Conservation (phyloP, 2,329 filamentous ascomycete genomes). For the Ascochyta rabiei region DNA sequence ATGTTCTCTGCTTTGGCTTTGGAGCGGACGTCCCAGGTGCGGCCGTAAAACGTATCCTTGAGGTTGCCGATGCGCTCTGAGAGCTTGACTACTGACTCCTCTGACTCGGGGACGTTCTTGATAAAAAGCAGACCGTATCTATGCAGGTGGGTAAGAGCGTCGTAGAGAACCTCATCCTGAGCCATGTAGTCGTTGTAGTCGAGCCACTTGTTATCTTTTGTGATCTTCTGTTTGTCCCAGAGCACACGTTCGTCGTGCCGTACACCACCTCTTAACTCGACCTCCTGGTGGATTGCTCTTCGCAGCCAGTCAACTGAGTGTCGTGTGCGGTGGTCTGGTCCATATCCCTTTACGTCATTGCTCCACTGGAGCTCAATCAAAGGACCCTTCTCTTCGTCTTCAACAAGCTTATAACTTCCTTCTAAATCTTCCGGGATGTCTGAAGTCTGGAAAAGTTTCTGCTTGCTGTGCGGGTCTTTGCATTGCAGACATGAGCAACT, state of each 20-base stretch:
- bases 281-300: constrained; percentile 40
- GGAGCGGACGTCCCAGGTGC: constrained; percentile 86
- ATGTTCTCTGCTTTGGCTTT: constrained; percentile 87
- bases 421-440: constrained; percentile 62
- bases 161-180: constrained; percentile 62
- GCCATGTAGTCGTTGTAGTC: constrained; percentile 75
- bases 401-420: constrained; percentile 42
- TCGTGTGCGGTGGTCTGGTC: constrained; percentile 50
- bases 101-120: constrained; percentile 71
- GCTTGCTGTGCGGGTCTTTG: constrained; percentile 63
- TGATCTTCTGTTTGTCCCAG: constrained; percentile 57
- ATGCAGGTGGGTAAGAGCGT: constrained; percentile 67
- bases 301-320: constrained; percentile 45
- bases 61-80: constrained; percentile 76
- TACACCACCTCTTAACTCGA: constrained; percentile 40
- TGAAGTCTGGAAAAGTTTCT: constrained; percentile 68
- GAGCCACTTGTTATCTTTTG: constrained; percentile 61
- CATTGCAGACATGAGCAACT: constrained; percentile 63
- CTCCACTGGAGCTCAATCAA: constrained; percentile 66
- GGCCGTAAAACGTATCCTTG: constrained; percentile 88
- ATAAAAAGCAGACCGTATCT: constrained; percentile 78
- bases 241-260: constrained; percentile 48
- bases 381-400: constrained; percentile 49
- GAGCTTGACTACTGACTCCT: constrained; percentile 70
- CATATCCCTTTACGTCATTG: constrained; percentile 58